Evolutionary conservation across 495 filamentous ascomycete genomes (phyloP), one percentile per base, ranked within the genome.

Genomic region (Penicillium diatomitis): DNA sequence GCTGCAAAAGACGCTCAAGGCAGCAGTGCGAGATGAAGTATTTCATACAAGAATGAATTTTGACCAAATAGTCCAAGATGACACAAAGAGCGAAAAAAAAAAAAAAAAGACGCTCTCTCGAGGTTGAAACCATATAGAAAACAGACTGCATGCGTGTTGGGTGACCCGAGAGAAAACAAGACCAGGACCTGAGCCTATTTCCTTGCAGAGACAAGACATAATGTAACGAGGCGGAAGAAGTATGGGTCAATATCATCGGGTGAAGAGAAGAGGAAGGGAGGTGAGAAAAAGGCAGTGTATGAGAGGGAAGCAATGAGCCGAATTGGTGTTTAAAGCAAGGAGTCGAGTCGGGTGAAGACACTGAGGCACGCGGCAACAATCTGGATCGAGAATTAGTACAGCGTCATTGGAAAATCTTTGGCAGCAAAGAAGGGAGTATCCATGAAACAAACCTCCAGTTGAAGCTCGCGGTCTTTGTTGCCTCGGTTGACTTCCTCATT

Each of bases 311-410:
- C 20, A 20, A 20, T 20, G 20, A 20, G 51, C 49, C 46, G 55
- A 52, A 50, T 34, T 47, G 44, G 51, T 51, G 55, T 48, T 80
- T 77, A 96, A 62, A 96, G 82, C 44, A 96, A 74, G 12, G 91
- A 96, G 73, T 96, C 91, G 58, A 97, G 82, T 68, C 91, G 80
- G 48, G 91, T 97, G 66, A 96, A 97, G 58, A 97, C 91, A 72
- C 85, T 95, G 67, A 97, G 75, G 69, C 90, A 95, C 51, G 91
- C 91, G 41, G 91, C 89, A 44, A 97, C 87, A 58, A 97, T 79
- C 85, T 86, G 59, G 39, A 37, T 28, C 9, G 49, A 36, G n/a
- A 9, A 50, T 67, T 53, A 69, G 65, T 48, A 53, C 31, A 40
- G 12, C 27, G 9, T 31, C 5, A 8, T 12, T 12, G 37, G 37